These are phyloP conservation scores for Penicillium psychrofluorescens DNA, from an alignment of 495 filamentous ascomycete genomes.

Conservation along the genomic window DNA sequence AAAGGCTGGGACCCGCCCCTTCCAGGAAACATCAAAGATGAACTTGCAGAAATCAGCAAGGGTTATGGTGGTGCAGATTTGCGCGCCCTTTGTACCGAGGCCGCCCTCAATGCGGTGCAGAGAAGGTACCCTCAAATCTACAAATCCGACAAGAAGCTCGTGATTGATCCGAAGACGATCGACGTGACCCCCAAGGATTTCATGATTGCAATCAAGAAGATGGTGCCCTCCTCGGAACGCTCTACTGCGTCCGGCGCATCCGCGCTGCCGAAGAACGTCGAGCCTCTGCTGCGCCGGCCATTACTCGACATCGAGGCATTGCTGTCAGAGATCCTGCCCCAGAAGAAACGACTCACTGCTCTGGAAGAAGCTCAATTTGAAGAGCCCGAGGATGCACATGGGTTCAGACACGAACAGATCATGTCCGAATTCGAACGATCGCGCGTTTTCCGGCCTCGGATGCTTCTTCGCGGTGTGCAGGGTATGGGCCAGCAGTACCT, in stretches of 20 bases:
- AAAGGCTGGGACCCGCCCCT: conserved; percentile 82
- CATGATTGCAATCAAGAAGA: conserved; percentile 91
- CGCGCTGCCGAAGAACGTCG: conserved; percentile 66
- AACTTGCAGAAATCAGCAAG: conserved; percentile 81
- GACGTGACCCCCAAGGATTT: conserved; percentile 86
- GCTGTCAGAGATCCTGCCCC: conserved; percentile 74
- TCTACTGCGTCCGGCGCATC: conserved; percentile 74
- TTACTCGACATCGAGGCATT: conserved; percentile 56
- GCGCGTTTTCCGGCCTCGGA: conserved; percentile 79
- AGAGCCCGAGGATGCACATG: conserved; percentile 69
- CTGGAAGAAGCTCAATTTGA: conserved; percentile 93
- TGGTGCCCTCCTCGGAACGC: conserved; percentile 88
- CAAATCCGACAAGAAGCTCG: conserved; percentile 78
- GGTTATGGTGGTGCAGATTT: conserved; percentile 96
- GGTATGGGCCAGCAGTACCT: conserved; percentile 97
- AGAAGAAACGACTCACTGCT: conserved; percentile 75
- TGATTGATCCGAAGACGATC: conserved; percentile 79
- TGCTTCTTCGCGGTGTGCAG: conserved; percentile 66
- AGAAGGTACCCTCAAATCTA: conserved; percentile 95
- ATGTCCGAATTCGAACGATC: conserved; percentile 86
- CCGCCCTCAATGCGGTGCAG: conserved; percentile 96
- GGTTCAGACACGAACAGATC: conserved; percentile 78
- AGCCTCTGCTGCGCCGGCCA: conserved; percentile 71
- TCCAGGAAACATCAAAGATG: conserved; percentile 66
- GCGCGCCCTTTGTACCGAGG: conserved; percentile 90